These are phyloP conservation scores for Nissolia schottii DNA, from an alignment of 306 rosid species.

Conservation along the genomic window DNA sequence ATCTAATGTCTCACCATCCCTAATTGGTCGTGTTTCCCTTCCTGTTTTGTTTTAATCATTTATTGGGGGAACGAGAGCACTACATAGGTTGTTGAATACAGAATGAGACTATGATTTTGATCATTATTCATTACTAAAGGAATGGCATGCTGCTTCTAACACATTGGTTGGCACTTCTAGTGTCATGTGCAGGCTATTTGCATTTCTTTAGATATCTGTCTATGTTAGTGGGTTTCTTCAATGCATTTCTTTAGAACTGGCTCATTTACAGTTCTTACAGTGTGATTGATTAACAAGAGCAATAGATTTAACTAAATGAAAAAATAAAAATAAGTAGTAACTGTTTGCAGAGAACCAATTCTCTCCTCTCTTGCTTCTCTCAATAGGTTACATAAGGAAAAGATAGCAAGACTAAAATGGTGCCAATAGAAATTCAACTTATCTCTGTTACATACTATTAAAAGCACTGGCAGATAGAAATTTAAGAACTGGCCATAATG, in stretches of 20 bases:
- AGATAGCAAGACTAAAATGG: not conserved
- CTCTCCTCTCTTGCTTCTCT: not conserved
- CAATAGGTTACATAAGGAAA: not conserved
- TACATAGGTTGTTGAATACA: not conserved
- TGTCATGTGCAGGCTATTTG: too few species aligned
- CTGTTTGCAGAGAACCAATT: not conserved
- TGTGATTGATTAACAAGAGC: not conserved
- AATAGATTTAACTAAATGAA: not conserved
- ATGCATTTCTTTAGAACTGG: too few species aligned
- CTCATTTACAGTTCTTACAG: not conserved
- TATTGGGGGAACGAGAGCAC: not conserved
- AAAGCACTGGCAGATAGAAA: not conserved
- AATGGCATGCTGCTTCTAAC: not conserved
- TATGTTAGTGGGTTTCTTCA: too few species aligned
- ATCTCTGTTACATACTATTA: not conserved
- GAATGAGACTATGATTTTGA: not conserved
- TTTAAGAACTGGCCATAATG: not conserved
- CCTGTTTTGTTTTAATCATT: not conserved
- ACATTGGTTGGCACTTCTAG: too few species aligned
- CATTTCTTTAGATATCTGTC: too few species aligned
- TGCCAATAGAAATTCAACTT: not conserved
- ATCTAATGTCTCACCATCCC: not conserved
- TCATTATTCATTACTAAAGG: not conserved
- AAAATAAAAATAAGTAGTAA: not conserved
- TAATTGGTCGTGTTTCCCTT: not conserved